A percentile compares a stretch with the other conserved stretches of the same genome.
Evolutionary conservation across 2,329 filamentous ascomycete species (phyloP).

Genomic region (Fusarium xylarioides): DNA sequence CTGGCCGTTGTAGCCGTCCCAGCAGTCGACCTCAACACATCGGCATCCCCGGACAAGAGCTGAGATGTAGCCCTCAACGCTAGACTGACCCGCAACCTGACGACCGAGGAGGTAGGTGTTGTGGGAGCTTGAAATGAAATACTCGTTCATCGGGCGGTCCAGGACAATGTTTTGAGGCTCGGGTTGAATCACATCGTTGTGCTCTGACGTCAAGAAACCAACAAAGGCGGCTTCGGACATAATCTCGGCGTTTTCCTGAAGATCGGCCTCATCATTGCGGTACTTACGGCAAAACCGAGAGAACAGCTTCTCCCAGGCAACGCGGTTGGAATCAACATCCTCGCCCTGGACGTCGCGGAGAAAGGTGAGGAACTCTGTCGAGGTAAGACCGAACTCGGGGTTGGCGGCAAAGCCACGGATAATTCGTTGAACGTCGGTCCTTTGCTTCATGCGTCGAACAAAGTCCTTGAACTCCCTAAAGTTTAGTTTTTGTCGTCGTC

Average conservation of each 20-base stretch:
- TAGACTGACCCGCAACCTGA: slow-evolving; percentile 89
- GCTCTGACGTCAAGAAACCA: slow-evolving; percentile 77
- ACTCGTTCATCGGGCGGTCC: slow-evolving; percentile 90
- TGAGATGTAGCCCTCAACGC: slow-evolving; percentile 92
- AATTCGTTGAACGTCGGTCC: slow-evolving; percentile 81
- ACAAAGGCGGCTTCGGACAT: slow-evolving; percentile 85
- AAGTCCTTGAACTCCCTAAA: slow-evolving; percentile 87
- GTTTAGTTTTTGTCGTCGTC: slow-evolving; percentile 71
- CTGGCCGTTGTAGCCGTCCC: slow-evolving; percentile 89
- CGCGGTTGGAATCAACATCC: slow-evolving; percentile 72
- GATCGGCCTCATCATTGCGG: slow-evolving; percentile 56
- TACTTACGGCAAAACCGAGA: slow-evolving; percentile 71
- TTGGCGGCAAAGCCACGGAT: slow-evolving; percentile 71
- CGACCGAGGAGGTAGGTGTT: slow-evolving; percentile 96
- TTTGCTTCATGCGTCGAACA: slow-evolving; percentile 81
- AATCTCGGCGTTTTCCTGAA: slow-evolving; percentile 56
- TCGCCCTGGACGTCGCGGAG: slow-evolving; percentile 78
- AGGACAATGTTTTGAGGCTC: slow-evolving; percentile 71
- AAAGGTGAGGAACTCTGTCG: slow-evolving; percentile 79
- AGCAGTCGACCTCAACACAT: slow-evolving; percentile 97
- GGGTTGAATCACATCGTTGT: slow-evolving; percentile 73
- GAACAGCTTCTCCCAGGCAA: slow-evolving; percentile 78
- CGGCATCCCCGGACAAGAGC: slow-evolving; percentile 89
- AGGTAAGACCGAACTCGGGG: slow-evolving; percentile 71
- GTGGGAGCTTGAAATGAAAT: slow-evolving; percentile 98